Percentiles rank a stretch among this genome's conserved stretches.
phyloP scores from a whole-genome alignment of 495 filamentous ascomycete species.

The Cryomyces antarcticus region DNA sequence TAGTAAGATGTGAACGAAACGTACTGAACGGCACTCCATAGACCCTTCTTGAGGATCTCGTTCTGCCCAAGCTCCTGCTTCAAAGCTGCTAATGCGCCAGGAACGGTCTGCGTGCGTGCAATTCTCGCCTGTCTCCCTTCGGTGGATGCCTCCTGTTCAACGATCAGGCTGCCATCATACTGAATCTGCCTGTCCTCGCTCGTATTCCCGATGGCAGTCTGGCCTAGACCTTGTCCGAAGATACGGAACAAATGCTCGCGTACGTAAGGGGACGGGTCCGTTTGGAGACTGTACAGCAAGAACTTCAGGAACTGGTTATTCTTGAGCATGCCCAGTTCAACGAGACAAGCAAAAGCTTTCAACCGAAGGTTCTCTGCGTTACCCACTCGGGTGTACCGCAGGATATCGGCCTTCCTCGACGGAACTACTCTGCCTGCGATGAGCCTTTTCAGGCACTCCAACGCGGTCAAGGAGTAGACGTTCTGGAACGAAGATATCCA shows the following conservation, averaged over 20 bases:
- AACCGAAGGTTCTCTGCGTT: constrained; percentile 65
- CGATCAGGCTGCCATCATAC: constrained; percentile 42
- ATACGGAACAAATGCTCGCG: constrained; percentile 45
- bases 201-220: constrained; percentile 55
- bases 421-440: constrained; percentile 52
- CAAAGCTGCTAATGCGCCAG: constrained; percentile 53
- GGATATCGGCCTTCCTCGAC: constrained; percentile 40
- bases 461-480: constrained; percentile 60
- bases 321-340: constrained; percentile 54
- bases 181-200: constrained; percentile 11
- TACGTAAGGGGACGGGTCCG: constrained; percentile 64
- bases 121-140: constrained; percentile 47
- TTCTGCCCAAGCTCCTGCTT: constrained; percentile 49
- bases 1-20: neutral
- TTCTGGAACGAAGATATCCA: constrained; percentile 87
- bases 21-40: constrained; percentile 49
- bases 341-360: constrained; percentile 61
- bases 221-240: constrained; percentile 53
- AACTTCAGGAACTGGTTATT: constrained; percentile 41
- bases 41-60: constrained; percentile 36
- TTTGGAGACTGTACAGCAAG: constrained; percentile 48
- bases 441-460: constrained; percentile 54
- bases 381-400: constrained; percentile 59
- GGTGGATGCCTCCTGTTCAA: constrained; percentile 56
- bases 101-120: constrained; percentile 52